Evolutionary conservation across 2,329 filamentous ascomycete species (phyloP).

Genomic region (Hymenoscyphus repandus): DNA sequence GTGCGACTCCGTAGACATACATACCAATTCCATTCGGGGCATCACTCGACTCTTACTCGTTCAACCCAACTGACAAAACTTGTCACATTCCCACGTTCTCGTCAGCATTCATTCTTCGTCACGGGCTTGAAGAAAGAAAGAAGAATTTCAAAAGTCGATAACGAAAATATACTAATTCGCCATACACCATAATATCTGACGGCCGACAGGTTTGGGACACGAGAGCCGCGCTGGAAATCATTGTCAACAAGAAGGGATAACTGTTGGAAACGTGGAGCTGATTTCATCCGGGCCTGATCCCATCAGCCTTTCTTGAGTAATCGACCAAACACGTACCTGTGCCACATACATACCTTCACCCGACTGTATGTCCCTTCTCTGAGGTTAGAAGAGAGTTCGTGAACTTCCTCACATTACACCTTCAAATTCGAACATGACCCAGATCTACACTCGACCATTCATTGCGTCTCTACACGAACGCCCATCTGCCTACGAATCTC

Average conservation of each 20-base stretch:
- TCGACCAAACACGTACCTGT: slow-evolving; percentile 20
- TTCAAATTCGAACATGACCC: slow-evolving; percentile 24
- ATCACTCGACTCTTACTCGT: not conserved
- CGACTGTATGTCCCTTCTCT: slow-evolving; percentile 16
- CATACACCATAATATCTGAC: slow-evolving; percentile 1
- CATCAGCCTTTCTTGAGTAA: slow-evolving; percentile 21
- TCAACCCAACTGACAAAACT: slow-evolving; percentile 10
- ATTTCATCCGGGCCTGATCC: slow-evolving; percentile 16
- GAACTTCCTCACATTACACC: not conserved
- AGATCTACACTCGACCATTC: slow-evolving; percentile 26
- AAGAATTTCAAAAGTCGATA: not conserved
- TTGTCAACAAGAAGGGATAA: slow-evolving; percentile 6
- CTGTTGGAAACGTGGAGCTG: slow-evolving; percentile 14
- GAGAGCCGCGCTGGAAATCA: slow-evolving; percentile 21
- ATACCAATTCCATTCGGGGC: not conserved
- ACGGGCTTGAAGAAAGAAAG: slow-evolving; percentile 6
- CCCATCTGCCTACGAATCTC: slow-evolving; percentile 16
- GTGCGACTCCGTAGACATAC: not conserved
- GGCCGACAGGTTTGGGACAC: slow-evolving; percentile 24
- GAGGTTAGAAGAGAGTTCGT: not conserved
- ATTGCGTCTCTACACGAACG: slow-evolving; percentile 20
- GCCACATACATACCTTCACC: slow-evolving; percentile 22
- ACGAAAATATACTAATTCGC: slow-evolving; percentile 9
- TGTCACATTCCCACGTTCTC: slow-evolving; percentile 13
- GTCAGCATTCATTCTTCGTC: slow-evolving; percentile 10